Evolutionary conservation across 2,329 filamentous ascomycete species (phyloP).

Genomic region (Mollisia scopiformis): DNA sequence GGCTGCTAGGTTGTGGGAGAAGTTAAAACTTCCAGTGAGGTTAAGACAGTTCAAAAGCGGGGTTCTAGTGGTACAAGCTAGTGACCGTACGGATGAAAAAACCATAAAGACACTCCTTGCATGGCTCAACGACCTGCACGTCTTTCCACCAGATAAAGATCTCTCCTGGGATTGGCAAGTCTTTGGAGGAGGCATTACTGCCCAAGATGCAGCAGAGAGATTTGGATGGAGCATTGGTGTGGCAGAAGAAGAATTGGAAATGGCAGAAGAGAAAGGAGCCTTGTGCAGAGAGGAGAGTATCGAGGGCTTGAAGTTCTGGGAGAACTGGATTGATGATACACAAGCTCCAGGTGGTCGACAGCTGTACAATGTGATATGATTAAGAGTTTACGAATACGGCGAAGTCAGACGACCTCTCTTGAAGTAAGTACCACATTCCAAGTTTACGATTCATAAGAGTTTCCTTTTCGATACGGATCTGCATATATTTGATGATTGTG

Average conservation of each 20-base stretch:
- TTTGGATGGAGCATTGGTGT: constrained; percentile 99
- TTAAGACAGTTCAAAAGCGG: constrained; percentile 90
- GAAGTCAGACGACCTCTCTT: background rate
- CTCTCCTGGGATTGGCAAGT: constrained; percentile 74
- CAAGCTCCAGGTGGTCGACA: background rate
- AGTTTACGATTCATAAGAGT: background rate
- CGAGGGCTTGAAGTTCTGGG: constrained; percentile 92
- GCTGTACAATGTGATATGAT: constrained; percentile 4
- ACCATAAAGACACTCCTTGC: constrained; percentile 75
- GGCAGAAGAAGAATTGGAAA: constrained; percentile 91
- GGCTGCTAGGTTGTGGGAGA: constrained; percentile 86
- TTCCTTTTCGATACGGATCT: background rate
- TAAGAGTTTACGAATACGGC: background rate
- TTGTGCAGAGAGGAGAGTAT: constrained; percentile 91
- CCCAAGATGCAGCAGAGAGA: constrained; percentile 82
- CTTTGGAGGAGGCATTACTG: constrained; percentile 86
- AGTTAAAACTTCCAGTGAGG: constrained; percentile 81
- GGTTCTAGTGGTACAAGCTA: constrained; percentile 88
- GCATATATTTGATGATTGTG: constrained; percentile 1
- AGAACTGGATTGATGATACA: constrained; percentile 63
- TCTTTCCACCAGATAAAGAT: constrained; percentile 64
- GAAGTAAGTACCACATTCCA: background rate
- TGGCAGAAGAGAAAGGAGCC: constrained; percentile 90
- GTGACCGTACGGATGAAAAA: constrained; percentile 87
- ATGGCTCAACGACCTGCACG: constrained; percentile 78